A percentile compares a stretch with the other conserved stretches of the same genome.
phyloP scores from a whole-genome alignment of 352 stramenopile species.

The Phytophthora nicotianae region DNA sequence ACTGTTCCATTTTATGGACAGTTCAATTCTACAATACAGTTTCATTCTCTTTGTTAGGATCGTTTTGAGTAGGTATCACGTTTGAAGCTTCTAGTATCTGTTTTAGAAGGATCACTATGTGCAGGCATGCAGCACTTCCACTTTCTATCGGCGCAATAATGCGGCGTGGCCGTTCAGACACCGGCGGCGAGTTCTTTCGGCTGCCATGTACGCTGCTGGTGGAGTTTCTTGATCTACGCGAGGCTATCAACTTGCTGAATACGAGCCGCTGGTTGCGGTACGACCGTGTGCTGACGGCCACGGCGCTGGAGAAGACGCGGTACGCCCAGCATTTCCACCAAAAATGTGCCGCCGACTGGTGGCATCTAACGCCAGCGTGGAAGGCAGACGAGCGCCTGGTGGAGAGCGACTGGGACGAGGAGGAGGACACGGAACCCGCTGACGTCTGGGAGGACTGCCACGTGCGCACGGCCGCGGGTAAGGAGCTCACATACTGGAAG shows the following conservation, averaged over 20 bases:
- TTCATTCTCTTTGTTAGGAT: too few relatives aligned
- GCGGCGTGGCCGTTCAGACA: slow-evolving; percentile 19
- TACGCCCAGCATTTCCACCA: slow-evolving; percentile 62
- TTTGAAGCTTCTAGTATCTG: too few relatives aligned
- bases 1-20: slow-evolving; percentile 3
- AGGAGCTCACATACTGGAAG: slow-evolving; percentile 45
- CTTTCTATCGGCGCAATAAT: slow-evolving; percentile 19
- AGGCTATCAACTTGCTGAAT: slow-evolving; percentile 57
- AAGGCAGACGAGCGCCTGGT: slow-evolving; percentile 35
- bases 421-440: slow-evolving; percentile 22
- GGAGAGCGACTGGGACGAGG: slow-evolving; percentile 57
- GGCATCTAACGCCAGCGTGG: slow-evolving; percentile 53
- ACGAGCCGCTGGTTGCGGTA: slow-evolving; percentile 39
- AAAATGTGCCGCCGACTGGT: slow-evolving; percentile 61
- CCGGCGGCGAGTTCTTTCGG: slow-evolving; percentile 35
- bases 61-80: too few relatives aligned
- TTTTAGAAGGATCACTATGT: too few relatives aligned
- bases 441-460: slow-evolving; percentile 54
- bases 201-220: slow-evolving; percentile 47
- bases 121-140: slow-evolving; percentile 7
- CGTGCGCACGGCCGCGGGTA: slow-evolving; percentile 28
- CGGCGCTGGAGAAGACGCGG: slow-evolving; percentile 48
- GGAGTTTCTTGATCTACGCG: slow-evolving; percentile 54
- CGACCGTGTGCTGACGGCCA: slow-evolving; percentile 50
- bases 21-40: slow-evolving; percentile 13